Conservation (phyloP, 768 basidiomycete genomes). For the Boletus vermiculosoides region DNA sequence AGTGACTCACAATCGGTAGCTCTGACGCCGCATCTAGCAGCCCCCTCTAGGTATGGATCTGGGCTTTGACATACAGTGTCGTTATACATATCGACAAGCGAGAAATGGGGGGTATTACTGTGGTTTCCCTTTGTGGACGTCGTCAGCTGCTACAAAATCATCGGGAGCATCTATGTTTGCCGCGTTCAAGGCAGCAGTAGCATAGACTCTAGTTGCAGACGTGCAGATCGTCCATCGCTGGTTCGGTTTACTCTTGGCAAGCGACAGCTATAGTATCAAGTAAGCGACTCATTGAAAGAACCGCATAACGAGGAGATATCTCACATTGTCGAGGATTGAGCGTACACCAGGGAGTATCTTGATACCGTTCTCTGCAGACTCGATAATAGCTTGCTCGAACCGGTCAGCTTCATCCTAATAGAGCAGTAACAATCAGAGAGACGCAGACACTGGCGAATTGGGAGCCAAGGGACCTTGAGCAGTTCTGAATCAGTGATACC, state of each 20-base stretch:
- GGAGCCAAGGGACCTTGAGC: constrained; percentile 52
- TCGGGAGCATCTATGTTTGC: constrained; percentile 70
- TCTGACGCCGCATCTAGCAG: constrained; percentile 62
- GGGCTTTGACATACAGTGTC: constrained; percentile 44
- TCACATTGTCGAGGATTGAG: constrained; percentile 56
- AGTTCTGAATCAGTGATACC: constrained; percentile 63
- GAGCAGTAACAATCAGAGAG: constrained; percentile 5
- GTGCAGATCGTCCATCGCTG: constrained; percentile 89
- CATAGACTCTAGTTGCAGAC: constrained; percentile 77
- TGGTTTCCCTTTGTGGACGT: constrained; percentile 82
- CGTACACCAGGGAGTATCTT: constrained; percentile 71
- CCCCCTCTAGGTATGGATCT: constrained; percentile 89
- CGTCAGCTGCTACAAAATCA: constrained; percentile 79
- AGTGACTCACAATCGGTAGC: constrained; percentile 34
- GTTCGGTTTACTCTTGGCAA: constrained; percentile 40
- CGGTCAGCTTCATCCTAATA: constrained; percentile 64
- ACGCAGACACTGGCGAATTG: neutral
- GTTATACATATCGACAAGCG: neutral
- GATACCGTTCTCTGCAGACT: constrained; percentile 60
- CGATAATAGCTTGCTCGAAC: constrained; percentile 78
- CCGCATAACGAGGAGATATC: neutral
- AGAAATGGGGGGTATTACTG: constrained; percentile 37
- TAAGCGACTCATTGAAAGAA: neutral
- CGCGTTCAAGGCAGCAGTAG: constrained; percentile 62
- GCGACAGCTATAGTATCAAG: constrained; percentile 28